Base-by-base conservation (phyloP, 140 eudicot species). In the Stevia rebaudiana region DNA sequence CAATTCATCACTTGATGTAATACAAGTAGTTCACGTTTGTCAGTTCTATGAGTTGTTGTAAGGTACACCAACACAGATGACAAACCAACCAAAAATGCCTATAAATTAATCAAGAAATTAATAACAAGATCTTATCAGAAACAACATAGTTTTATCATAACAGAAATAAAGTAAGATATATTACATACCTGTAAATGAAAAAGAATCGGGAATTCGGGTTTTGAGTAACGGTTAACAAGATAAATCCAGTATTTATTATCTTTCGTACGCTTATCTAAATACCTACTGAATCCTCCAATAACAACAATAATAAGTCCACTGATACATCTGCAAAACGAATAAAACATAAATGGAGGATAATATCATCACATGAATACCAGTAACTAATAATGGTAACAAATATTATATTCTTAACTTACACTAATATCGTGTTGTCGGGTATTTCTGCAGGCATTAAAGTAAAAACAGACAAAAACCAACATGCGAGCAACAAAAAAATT, bases 401-500 rank as follows among this genome's bases (percentile, higher is more conserved):
- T 15, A 50, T 55, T 16, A 48, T n/a, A 42, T 18, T 15, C 33
- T 25, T 13, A 41, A 80, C 99, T 85, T 88, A 94, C 99, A 94
- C 99, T 23, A 94, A 74, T 25, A 68, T 44, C 11, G 97, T 94
- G 71, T 94, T 85, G 61, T 94, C 99, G 39, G 99, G 99, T 63
- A 94, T 94, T 76, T 94, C 95, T 21, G 95, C 97, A 61, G 99
- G 99, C 99, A 88, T 94, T 80, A 94, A 80, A 51, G 99, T 94
- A 69, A 94, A 94, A 47, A 78, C 37, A 18, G 99, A 94, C 76
- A 94, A 78, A 73, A 78, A 83, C 97, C 99, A 94, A 78, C 94
- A 85, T 36, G 95, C 77, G 47, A 78, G 47, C 86, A 87, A 85
- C 62, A 94, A 44, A 64, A 79, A 88, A 55, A 70, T 36, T 36